Conservation (phyloP, 768 basidiomycete genomes). For the Russula sp. region DNA sequence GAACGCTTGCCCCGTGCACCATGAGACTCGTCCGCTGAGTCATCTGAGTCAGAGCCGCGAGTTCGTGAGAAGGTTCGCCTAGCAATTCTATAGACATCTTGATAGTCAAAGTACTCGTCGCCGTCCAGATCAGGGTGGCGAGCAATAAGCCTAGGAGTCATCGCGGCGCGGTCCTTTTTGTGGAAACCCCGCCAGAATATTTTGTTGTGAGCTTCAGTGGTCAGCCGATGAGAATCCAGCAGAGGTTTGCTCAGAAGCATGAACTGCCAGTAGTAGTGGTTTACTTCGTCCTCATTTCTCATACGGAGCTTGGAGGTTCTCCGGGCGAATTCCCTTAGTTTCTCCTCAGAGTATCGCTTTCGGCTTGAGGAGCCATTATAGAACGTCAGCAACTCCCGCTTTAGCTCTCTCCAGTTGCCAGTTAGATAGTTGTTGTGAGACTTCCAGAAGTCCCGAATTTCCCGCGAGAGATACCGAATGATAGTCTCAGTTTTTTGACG, state of each 20-base stretch:
- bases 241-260: neutral
- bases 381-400: rapidly evolving
- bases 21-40: neutral
- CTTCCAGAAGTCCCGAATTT: neutral
- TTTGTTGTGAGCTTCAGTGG: rapidly evolving
- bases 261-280: neutral
- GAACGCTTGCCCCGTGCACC: no score
- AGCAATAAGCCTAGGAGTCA: neutral
- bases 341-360: neutral
- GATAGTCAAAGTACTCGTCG: neutral
- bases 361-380: neutral
- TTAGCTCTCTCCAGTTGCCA: neutral
- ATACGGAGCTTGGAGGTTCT: neutral
- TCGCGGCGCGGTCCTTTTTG: neutral
- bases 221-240: neutral
- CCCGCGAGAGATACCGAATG: neutral
- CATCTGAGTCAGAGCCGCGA: neutral
- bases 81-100: neutral
- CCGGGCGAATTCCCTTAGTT: neutral
- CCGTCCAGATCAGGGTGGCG: neutral
- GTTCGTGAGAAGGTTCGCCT: neutral
- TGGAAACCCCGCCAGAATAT: slow-evolving; percentile 5
- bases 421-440: neutral
- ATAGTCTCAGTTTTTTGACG: neutral
- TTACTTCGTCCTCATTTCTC: neutral